Evolutionary conservation across 805 yeast genomes (phyloP).

Genomic region (Nakazawaea ernobii): DNA sequence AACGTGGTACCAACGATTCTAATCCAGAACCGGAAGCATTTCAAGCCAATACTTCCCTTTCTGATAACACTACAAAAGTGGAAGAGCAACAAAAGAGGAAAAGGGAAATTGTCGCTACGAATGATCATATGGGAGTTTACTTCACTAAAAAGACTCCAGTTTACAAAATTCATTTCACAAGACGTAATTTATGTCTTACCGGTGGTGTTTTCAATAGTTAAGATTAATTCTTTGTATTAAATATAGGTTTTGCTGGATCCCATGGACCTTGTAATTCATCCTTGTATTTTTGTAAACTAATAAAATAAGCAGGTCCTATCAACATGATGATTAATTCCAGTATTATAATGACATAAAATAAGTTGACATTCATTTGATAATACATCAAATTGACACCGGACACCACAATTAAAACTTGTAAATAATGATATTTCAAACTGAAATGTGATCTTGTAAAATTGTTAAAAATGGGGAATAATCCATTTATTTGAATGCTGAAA

Average conservation of each 20-base stretch:
- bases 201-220: slow-evolving; percentile 68
- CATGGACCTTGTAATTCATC: slow-evolving; percentile 89
- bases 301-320: slow-evolving; percentile 64
- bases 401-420: slow-evolving; percentile 24
- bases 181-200: slow-evolving; percentile 85
- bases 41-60: slow-evolving; percentile 14
- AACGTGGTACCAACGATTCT: slow-evolving; percentile 74
- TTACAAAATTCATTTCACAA: slow-evolving; percentile 85
- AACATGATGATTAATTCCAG: slow-evolving; percentile 44
- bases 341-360: slow-evolving; percentile 43
- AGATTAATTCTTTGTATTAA: slow-evolving; percentile 24
- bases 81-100: slow-evolving; percentile 44
- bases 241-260: slow-evolving; percentile 79
- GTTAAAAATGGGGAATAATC: slow-evolving; percentile 67
- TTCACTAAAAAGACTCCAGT: slow-evolving; percentile 94
- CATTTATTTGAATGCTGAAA: slow-evolving; percentile 64
- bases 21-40: slow-evolving; percentile 75
- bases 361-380: slow-evolving; percentile 12
- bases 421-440: slow-evolving; percentile 26
- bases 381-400: slow-evolving; percentile 28
- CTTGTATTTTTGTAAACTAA: slow-evolving; percentile 70
- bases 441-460: slow-evolving; percentile 44
- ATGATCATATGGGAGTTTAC: slow-evolving; percentile 89
- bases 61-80: slow-evolving; percentile 14
- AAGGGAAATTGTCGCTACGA: slow-evolving; percentile 72